Evolutionary conservation across 2,329 filamentous ascomycete genomes (phyloP), one percentile per base, ranked within the genome.

Genomic region (Epichloe baconii): DNA sequence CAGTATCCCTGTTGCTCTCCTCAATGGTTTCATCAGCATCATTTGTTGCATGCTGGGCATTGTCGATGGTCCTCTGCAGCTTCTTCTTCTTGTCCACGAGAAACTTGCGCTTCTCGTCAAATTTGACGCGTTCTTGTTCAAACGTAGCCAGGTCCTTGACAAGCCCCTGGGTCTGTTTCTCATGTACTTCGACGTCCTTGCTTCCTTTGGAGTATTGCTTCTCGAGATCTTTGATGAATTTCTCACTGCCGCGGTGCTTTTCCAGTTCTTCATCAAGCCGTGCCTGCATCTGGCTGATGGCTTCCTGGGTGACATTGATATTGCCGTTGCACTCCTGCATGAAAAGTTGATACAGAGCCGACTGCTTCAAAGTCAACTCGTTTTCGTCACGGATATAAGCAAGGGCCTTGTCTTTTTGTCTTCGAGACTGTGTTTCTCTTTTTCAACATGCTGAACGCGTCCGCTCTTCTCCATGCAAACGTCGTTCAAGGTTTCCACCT

Each of bases 81-180:
- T 98, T 98, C 73, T 93, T 95, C 60, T 87, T 84, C 71, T 98
- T 98, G 62, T 84, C 85, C 2, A 79, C 74, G 57, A 98, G 71
- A 67, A 97, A 97, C 65, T 98, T 98, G 66, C 85, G 85, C 74
- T 97, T 97, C 68, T 98, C 94, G 57, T 97, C 91, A 58, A 95
- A 90, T 64, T 98, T 98, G 68, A 98, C 93, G 21, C 84, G 83
- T 63, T 97, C 93, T 64, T 97, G 95, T 63, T 98, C 94, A 55
- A 94, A 89, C 63, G 90, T 91, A 44, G 88, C 83, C 69, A 93
- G 83, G 64, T 97, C 88, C 64, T 95, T 95, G 54, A 85, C 71
- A 50, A 95, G 75, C 26, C 73, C 76, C 58, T 96, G 87, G 0
- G 84, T 83, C 49, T 87, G 78, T 67, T 94, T 91, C 58, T 95